Conservation (phyloP, 2,329 filamentous ascomycete genomes). For the Phialophora verrucosa region DNA sequence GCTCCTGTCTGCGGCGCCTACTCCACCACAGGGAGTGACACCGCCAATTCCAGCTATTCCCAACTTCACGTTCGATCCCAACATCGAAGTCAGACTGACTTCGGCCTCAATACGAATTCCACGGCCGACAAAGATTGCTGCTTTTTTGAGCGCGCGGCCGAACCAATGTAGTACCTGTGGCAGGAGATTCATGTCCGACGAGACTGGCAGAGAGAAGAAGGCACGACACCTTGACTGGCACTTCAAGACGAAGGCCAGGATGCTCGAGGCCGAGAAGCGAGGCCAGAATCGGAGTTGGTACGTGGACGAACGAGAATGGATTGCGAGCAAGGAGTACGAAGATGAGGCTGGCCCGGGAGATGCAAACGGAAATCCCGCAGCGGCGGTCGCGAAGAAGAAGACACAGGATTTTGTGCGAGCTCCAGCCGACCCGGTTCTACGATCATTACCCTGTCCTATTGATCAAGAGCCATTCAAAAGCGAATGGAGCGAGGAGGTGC, state of each 20-base stretch:
- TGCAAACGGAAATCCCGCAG: conserved; percentile 45
- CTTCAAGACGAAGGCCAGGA: conserved; percentile 88
- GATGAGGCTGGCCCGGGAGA: conserved; percentile 61
- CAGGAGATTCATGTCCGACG: conserved; percentile 77
- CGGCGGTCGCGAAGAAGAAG: conserved; percentile 57
- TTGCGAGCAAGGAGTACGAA: conserved; percentile 79
- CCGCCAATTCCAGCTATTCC: conserved; percentile 41
- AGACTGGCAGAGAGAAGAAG: conserved; percentile 82
- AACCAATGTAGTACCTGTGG: conserved; percentile 92
- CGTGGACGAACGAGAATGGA: conserved; percentile 91
- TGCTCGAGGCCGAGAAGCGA: conserved; percentile 81
- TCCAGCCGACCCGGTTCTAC: conserved; percentile 75
- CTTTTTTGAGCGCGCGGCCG: conserved; percentile 79
- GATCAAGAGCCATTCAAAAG: conserved; percentile 95
- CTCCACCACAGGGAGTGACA: conserved; percentile 49
- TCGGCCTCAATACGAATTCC: conserved; percentile 76
- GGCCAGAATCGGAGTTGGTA: conserved; percentile 95
- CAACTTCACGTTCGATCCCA: conserved; percentile 42
- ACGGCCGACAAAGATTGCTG: conserved; percentile 73
- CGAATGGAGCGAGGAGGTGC: conserved; percentile 87
- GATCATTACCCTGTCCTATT: conserved; percentile 84
- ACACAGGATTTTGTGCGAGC: conserved; percentile 77
- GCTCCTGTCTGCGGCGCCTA: conserved; percentile 60
- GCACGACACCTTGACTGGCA: conserved; percentile 97
- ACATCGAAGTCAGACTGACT: conserved; percentile 57